Evolutionary conservation across 139 green algal species (phyloP).

Genomic region (Closterium sp.): DNA sequence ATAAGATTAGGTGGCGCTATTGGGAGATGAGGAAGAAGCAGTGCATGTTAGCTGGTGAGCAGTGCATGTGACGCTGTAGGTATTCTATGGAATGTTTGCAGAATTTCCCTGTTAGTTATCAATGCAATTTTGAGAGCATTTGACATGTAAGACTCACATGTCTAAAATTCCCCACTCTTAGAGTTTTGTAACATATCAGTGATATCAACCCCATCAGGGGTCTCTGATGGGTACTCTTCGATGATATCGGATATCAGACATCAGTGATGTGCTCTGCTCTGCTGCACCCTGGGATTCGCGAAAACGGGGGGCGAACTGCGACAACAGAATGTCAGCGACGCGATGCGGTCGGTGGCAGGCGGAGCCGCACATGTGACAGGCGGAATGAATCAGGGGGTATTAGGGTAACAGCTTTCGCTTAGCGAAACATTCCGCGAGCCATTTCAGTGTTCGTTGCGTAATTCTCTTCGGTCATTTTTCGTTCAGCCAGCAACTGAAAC

Average conservation of each 20-base stretch:
- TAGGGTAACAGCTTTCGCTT: not conserved
- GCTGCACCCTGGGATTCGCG: too few species aligned
- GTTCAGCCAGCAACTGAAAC: too few species aligned
- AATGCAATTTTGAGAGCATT: too few species aligned
- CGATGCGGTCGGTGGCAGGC: not conserved
- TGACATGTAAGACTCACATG: too few species aligned
- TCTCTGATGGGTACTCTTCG: too few species aligned
- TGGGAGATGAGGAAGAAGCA: not conserved
- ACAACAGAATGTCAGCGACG: not conserved
- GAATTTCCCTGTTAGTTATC: too few species aligned
- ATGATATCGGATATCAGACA: too few species aligned
- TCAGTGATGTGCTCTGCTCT: too few species aligned
- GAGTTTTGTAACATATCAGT: too few species aligned
- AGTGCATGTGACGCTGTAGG: not conserved
- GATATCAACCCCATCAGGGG: too few species aligned
- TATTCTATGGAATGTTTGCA: not conserved
- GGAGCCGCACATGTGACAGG: not conserved
- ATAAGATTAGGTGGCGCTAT: not conserved
- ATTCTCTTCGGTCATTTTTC: too few species aligned
- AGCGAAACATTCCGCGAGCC: not conserved
- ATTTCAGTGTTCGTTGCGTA: not conserved
- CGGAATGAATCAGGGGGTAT: not conserved
- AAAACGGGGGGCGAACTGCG: not conserved
- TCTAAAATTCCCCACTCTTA: too few species aligned
- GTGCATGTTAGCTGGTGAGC: not conserved